A percentile compares a stretch with the other conserved stretches of the same genome.
Evolutionary conservation across 2,329 filamentous ascomycete genomes (phyloP).

Genomic region (Apiospora saccharicola): DNA sequence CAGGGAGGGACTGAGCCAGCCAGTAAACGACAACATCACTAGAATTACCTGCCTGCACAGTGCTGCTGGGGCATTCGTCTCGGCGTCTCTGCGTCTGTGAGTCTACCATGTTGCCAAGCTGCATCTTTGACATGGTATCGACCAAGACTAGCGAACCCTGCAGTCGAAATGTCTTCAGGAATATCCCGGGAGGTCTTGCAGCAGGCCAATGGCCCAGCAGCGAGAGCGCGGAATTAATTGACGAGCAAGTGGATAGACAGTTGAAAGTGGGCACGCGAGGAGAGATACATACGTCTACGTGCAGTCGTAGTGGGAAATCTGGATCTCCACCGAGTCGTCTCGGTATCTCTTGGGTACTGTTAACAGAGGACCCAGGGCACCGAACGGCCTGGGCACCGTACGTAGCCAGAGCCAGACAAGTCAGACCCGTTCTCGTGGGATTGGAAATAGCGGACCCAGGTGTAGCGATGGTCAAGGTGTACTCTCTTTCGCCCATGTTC

Average conservation of each 20-base stretch:
- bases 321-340: background rate
- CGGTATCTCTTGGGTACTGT: constrained; percentile 6
- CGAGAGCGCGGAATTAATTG: constrained; percentile 8
- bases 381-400: constrained; percentile 1
- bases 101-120: background rate
- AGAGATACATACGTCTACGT: constrained; percentile 7
- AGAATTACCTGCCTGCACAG: background rate
- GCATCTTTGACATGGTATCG: constrained; percentile 21
- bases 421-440: constrained; percentile 8
- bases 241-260: background rate
- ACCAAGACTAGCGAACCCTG: background rate
- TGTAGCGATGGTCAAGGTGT: background rate
- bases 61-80: constrained; percentile 10
- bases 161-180: background rate
- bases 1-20: background rate
- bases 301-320: constrained; percentile 13
- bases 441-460: constrained; percentile 6
- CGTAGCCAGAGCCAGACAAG: background rate
- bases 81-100: background rate
- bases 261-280: constrained; percentile 10
- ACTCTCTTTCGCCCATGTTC: constrained; percentile 9
- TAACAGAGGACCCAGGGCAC: background rate
- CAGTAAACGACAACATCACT: background rate
- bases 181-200: background rate
- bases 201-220: constrained; percentile 1